phyloP scores from a whole-genome alignment of 495 filamentous ascomycete species.

The Talaromyces proteolyticus region DNA sequence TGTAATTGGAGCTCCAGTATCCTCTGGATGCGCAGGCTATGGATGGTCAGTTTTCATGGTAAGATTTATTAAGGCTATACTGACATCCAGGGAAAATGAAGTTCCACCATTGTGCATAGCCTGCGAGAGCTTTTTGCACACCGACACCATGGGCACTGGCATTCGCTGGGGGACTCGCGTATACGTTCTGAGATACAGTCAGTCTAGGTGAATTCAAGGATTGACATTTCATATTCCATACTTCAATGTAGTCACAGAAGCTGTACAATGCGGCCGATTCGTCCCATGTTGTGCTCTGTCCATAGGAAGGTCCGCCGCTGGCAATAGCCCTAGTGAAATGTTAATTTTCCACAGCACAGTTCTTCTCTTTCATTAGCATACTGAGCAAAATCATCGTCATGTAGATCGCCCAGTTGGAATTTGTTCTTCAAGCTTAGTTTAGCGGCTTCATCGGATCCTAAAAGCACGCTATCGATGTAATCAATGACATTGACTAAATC shows the following conservation, averaged over 20 bases:
- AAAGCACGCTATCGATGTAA: conserved; percentile 46
- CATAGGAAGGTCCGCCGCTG: conserved; percentile 50
- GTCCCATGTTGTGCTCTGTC: conserved; percentile 47
- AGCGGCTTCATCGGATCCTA: conserved; percentile 29
- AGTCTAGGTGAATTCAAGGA: not conserved
- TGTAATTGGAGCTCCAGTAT: conserved; percentile 38
- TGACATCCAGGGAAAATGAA: conserved; percentile 42
- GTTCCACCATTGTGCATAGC: conserved; percentile 50
- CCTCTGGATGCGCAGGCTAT: conserved; percentile 38
- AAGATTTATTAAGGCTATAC: no score
- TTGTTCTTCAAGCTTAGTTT: conserved; percentile 48
- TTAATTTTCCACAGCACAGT: no score
- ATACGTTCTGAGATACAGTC: conserved; percentile 19
- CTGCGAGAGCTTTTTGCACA: conserved; percentile 46
- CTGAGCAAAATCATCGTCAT: conserved; percentile 56
- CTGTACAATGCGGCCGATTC: conserved; percentile 43
- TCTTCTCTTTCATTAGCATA: conserved; percentile 7
- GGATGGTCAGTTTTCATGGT: conserved; percentile 7
- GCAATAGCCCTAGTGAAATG: conserved; percentile 36
- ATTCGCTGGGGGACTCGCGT: conserved; percentile 19
- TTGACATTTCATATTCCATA: conserved; percentile 13
- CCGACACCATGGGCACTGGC: conserved; percentile 45
- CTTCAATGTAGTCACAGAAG: conserved; percentile 49
- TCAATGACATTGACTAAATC: conserved; percentile 52
- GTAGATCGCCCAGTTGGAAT: conserved; percentile 50